phyloP scores from a whole-genome alignment of 2,329 filamentous ascomycete species.

The Ophiocordyceps camponoti-saundersi region DNA sequence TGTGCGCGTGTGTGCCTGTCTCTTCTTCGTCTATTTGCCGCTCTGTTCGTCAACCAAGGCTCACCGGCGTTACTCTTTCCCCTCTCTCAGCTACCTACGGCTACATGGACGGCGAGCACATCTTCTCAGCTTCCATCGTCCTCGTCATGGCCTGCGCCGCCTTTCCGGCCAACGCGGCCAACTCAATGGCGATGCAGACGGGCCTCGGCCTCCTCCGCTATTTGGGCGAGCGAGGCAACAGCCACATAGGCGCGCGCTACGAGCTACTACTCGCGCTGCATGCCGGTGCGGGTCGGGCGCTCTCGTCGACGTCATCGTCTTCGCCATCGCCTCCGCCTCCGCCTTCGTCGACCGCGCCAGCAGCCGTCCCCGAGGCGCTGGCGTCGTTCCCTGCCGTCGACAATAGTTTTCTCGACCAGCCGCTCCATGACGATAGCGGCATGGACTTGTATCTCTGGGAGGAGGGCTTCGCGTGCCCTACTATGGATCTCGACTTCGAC shows the following conservation, averaged over 20 bases:
- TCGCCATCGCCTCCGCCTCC: conserved; percentile 28
- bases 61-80: not conserved
- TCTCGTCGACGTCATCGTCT: conserved; percentile 36
- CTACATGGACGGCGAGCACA: conserved; percentile 7
- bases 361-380: conserved; percentile 1
- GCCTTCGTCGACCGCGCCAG: not conserved
- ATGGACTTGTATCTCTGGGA: conserved; percentile 20
- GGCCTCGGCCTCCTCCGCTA: not conserved
- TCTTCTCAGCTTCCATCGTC: conserved; percentile 14
- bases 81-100: not conserved
- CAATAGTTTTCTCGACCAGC: conserved; percentile 11
- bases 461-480: conserved; percentile 18
- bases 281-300: conserved; percentile 14
- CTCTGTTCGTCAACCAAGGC: not conserved
- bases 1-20: not conserved
- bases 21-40: too few relatives aligned
- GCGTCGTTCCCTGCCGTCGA: conserved; percentile 11
- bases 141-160: conserved; percentile 8
- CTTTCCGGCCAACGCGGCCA: not conserved
- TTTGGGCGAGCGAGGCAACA: not conserved
- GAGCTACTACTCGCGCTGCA: not conserved
- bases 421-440: conserved; percentile 11
- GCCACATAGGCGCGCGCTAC: not conserved
- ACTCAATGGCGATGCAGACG: not conserved
- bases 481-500: conserved; percentile 15